A percentile compares a stretch with the other conserved stretches of the same genome.
Conservation (phyloP, 805 yeast genomes). For the Lachancea fermentati region DNA sequence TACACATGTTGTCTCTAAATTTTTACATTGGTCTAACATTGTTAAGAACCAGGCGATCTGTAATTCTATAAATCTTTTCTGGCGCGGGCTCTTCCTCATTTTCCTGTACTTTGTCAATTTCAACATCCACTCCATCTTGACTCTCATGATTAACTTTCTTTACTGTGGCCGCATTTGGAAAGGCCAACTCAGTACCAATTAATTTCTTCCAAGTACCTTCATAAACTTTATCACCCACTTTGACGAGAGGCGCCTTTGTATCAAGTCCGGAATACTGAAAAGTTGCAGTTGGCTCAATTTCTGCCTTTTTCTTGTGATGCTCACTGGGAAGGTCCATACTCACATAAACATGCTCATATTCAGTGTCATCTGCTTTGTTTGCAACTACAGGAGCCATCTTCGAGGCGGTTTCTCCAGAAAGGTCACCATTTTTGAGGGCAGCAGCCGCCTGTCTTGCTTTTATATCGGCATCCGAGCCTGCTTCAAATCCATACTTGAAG, state of each 20-base stretch:
- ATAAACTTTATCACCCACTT: conserved; percentile 53
- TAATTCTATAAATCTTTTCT: conserved; percentile 27
- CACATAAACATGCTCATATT: conserved; percentile 43
- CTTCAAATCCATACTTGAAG: conserved; percentile 70
- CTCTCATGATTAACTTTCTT: conserved; percentile 11
- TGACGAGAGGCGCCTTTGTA: conserved; percentile 48
- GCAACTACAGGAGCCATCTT: conserved; percentile 10
- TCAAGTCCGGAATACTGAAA: conserved; percentile 54
- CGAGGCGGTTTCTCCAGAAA: conserved; percentile 3
- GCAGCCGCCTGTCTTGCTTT: conserved; percentile 40
- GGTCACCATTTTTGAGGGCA: conserved; percentile 10
- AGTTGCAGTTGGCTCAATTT: conserved; percentile 36
- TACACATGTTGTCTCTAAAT: too few relatives aligned
- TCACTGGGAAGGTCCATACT: conserved; percentile 47
- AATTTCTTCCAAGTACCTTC: conserved; percentile 72
- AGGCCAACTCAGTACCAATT: conserved; percentile 67
- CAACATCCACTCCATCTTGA: conserved; percentile 8
- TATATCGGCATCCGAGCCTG: conserved; percentile 86
- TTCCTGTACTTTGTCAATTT: conserved; percentile 2
- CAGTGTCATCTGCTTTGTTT: conserved; percentile 31
- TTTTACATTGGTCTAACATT: conserved; percentile 27
- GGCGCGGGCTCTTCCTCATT: conserved; percentile 11
- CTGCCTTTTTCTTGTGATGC: conserved; percentile 26
- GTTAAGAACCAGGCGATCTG: conserved; percentile 23
- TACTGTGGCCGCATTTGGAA: conserved; percentile 25